Percentiles rank a stretch among this genome's conserved stretches.
Evolutionary conservation across 2,329 filamentous ascomycete species (phyloP).

Genomic region (Penicillium frequentans): DNA sequence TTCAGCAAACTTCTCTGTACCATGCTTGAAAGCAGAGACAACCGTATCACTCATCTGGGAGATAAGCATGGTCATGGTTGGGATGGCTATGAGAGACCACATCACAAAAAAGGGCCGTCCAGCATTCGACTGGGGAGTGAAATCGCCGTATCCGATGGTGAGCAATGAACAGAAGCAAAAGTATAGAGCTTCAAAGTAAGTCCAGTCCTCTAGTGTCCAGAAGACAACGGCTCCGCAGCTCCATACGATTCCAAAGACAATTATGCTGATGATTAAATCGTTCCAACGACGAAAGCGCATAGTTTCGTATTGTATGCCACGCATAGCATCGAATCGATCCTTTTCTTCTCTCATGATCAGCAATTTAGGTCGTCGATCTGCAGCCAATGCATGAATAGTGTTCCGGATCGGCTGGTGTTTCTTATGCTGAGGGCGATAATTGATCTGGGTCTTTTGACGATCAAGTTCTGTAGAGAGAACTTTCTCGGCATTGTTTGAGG

Average conservation of each 20-base stretch:
- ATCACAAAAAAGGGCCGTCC: constrained; percentile 89
- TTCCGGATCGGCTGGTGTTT: constrained; percentile 18
- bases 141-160: constrained; percentile 85
- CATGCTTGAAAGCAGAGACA: constrained; percentile 64
- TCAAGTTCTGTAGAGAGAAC: background rate
- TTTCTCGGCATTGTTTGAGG: background rate
- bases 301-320: constrained; percentile 69
- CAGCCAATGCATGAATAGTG: constrained; percentile 23
- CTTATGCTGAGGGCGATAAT: constrained; percentile 7
- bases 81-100: constrained; percentile 82
- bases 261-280: constrained; percentile 66
- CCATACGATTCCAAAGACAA: constrained; percentile 74
- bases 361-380: constrained; percentile 43
- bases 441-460: constrained; percentile 8
- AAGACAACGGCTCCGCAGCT: constrained; percentile 78
- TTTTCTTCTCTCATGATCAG: constrained; percentile 64
- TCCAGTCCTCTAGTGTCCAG: constrained; percentile 56
- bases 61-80: constrained; percentile 84
- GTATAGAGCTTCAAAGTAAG: constrained; percentile 80
- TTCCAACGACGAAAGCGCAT: constrained; percentile 70
- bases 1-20: constrained; percentile 61
- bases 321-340: constrained; percentile 77
- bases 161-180: constrained; percentile 81
- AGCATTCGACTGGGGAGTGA: constrained; percentile 72
- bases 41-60: constrained; percentile 83